A percentile compares a stretch with the other conserved stretches of the same genome.
These are phyloP conservation scores for Yamadazyma atmosphaerica DNA, from an alignment of 1,139 yeast species.

Conservation along the genomic window DNA sequence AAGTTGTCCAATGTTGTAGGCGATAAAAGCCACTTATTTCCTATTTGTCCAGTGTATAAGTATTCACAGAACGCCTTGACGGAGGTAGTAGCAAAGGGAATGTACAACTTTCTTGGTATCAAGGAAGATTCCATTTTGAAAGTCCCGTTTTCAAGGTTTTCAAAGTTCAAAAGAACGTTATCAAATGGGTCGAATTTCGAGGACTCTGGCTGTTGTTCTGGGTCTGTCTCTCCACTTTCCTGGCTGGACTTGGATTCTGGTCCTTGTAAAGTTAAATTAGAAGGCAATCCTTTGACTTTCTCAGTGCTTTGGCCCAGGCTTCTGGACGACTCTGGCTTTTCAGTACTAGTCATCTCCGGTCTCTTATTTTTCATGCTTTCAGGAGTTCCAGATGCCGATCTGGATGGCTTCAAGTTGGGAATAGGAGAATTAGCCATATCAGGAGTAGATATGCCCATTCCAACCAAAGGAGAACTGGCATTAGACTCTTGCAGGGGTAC, in stretches of 20 bases:
- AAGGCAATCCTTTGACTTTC: too few species aligned
- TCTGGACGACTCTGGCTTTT: not conserved
- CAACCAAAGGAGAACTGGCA: not conserved
- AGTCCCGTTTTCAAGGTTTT: slow-evolving; percentile 32
- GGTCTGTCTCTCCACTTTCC: too few species aligned
- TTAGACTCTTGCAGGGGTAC: not conserved
- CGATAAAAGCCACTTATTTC: slow-evolving; percentile 65
- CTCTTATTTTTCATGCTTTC: not conserved
- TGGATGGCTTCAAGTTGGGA: slow-evolving; percentile 20
- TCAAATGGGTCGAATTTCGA: slow-evolving; percentile 18
- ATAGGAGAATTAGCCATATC: slow-evolving; percentile 22
- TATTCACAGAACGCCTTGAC: slow-evolving; percentile 70
- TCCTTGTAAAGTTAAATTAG: too few species aligned
- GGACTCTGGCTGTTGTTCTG: not conserved
- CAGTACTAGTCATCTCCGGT: slow-evolving; percentile 1
- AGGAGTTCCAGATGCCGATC: not conserved
- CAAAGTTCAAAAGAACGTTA: slow-evolving; percentile 37
- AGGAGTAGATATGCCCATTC: slow-evolving; percentile 11
- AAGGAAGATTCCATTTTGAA: slow-evolving; percentile 56
- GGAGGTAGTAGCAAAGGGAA: slow-evolving; percentile 64
- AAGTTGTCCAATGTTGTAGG: slow-evolving; percentile 70
- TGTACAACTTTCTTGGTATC: slow-evolving; percentile 64
- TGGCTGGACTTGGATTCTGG: too few species aligned
- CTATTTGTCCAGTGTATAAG: slow-evolving; percentile 76
- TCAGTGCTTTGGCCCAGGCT: too few species aligned